These are phyloP conservation scores for Melanomma pulvis-pyrius DNA, from an alignment of 495 filamentous ascomycete species.

Conservation along the genomic window DNA sequence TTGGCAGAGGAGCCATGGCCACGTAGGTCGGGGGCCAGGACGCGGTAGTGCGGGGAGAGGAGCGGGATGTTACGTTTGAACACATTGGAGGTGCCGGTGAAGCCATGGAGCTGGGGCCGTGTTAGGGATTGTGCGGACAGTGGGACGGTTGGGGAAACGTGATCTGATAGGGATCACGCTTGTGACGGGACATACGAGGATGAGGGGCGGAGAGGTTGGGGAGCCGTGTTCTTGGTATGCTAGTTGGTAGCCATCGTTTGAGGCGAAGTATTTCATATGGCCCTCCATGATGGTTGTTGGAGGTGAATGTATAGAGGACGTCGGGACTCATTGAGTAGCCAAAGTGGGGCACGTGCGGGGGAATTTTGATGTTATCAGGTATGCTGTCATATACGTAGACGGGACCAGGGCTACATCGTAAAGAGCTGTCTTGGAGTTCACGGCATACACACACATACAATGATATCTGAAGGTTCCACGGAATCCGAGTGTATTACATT, in stretches of 20 bases:
- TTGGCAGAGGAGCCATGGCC: slow-evolving; percentile 1
- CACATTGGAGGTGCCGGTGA: not conserved
- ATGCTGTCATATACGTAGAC: too few species aligned
- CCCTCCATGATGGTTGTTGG: not conserved
- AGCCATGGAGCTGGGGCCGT: not conserved
- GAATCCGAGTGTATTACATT: not conserved
- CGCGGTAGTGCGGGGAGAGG: not conserved
- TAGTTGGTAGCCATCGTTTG: not conserved
- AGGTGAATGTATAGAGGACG: too few species aligned
- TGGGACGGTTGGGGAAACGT: not conserved
- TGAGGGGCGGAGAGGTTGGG: not conserved
- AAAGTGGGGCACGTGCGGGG: too few species aligned
- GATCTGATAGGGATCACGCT: not conserved
- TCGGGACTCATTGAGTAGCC: too few species aligned
- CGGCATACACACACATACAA: too few species aligned
- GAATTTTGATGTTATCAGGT: too few species aligned
- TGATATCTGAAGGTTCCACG: too few species aligned
- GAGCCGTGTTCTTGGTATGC: not conserved
- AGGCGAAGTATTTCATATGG: not conserved
- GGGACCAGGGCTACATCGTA: too few species aligned
- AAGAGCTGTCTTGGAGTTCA: too few species aligned
- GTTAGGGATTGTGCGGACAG: too few species aligned
- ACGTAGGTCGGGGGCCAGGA: not conserved
- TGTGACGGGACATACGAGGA: not conserved
- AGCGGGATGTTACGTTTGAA: not conserved